phyloP scores from a whole-genome alignment of 352 stramenopile genomes.

The Phytopythium oedochilum region DNA sequence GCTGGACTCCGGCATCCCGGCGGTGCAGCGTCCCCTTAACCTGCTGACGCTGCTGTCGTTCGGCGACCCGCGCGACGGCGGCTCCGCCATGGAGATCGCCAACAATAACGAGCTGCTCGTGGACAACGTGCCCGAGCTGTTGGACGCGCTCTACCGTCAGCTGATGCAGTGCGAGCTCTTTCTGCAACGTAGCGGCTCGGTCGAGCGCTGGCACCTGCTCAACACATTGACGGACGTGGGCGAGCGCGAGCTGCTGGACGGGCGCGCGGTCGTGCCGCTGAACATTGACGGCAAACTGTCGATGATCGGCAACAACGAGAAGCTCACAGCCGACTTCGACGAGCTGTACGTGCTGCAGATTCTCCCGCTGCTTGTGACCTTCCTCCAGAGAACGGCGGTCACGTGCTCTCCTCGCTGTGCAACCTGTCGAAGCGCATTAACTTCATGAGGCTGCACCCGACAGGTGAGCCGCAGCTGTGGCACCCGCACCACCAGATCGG shows the following conservation, averaged over 20 bases:
- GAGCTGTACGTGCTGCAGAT: constrained; percentile 62
- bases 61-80: constrained; percentile 28
- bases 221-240: constrained; percentile 36
- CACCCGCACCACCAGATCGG: constrained; percentile 55
- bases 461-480: constrained; percentile 49
- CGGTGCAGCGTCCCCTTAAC: constrained; percentile 52
- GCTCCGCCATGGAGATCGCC: constrained; percentile 11
- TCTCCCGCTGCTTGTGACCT: constrained; percentile 35
- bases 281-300: constrained; percentile 79
- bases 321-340: constrained; percentile 54
- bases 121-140: constrained; percentile 58
- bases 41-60: constrained; percentile 73
- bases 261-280: constrained; percentile 45
- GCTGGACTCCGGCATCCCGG: constrained; percentile 55
- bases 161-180: constrained; percentile 48
- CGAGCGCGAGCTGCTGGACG: constrained; percentile 51
- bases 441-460: constrained; percentile 56
- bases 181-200: constrained; percentile 9
- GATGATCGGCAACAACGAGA: constrained; percentile 68
- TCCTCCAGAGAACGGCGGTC: constrained; percentile 52
- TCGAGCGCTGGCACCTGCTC: constrained; percentile 28
- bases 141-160: constrained; percentile 75
- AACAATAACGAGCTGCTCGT: constrained; percentile 58
- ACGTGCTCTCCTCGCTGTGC: constrained; percentile 72
- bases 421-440: constrained; percentile 67